Evolutionary conservation across 495 filamentous ascomycete species (phyloP).

Genomic region (Hyphodiscus hymeniophilus): DNA sequence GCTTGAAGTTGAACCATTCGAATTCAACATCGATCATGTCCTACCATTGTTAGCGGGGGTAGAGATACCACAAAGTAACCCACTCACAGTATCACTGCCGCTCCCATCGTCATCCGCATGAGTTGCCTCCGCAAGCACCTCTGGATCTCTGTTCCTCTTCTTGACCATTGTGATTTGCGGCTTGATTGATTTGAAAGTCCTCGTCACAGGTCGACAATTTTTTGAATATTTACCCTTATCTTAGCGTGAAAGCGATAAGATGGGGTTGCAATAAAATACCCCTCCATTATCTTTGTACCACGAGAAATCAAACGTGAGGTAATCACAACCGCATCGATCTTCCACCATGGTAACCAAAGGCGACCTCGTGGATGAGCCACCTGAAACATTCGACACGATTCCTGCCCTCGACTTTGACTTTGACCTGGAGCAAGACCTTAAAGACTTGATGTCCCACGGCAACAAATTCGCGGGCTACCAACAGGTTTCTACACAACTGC

Average conservation of each 20-base stretch:
- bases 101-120: conserved; percentile 28
- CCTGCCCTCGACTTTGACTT: conserved; percentile 22
- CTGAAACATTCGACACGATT: conserved; percentile 23
- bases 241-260: too few species aligned
- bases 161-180: conserved; percentile 32
- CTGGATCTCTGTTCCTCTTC: conserved; percentile 38
- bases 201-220: too few species aligned
- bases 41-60: conserved; percentile 46
- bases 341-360: conserved; percentile 9
- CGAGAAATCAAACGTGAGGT: too few species aligned
- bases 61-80: background rate
- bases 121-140: conserved; percentile 30
- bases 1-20: conserved; percentile 94
- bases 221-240: too few species aligned
- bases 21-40: conserved; percentile 95
- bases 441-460: conserved; percentile 82
- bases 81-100: conserved; percentile 33
- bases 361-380: conserved; percentile 15
- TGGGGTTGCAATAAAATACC: too few species aligned
- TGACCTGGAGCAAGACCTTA: conserved; percentile 51
- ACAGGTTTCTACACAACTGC: conserved; percentile 64
- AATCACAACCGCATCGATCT: conserved; percentile 14
- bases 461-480: conserved; percentile 74
- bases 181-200: conserved; percentile 12
- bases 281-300: too few species aligned